These are phyloP conservation scores for Knoxia roxburghii DNA, from an alignment of 257 asterid species.

Conservation along the genomic window DNA sequence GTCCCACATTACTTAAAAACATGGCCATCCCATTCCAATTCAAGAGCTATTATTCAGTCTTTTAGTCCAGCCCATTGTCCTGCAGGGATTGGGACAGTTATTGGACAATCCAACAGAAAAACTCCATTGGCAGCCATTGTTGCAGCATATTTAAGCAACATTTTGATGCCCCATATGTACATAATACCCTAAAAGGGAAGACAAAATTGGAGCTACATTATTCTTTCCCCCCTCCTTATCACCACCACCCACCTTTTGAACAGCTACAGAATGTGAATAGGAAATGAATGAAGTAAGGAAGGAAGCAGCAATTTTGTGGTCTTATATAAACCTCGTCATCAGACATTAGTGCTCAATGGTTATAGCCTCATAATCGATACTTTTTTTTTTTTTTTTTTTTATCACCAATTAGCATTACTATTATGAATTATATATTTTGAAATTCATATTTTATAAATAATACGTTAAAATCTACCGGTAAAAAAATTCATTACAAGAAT, in stretches of 20 bases:
- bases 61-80: not conserved
- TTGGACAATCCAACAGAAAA: slow-evolving; percentile 7
- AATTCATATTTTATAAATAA: too few relatives aligned
- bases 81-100: slow-evolving; percentile 5
- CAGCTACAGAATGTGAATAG: not conserved
- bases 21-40: too few relatives aligned
- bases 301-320: not conserved
- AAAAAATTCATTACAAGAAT: too few relatives aligned
- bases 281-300: not conserved
- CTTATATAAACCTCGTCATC: too few relatives aligned
- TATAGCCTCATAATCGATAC: slow-evolving; percentile 4
- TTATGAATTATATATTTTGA: too few relatives aligned
- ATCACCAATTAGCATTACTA: too few relatives aligned
- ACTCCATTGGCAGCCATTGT: slow-evolving; percentile 1
- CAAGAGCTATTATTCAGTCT: too few relatives aligned
- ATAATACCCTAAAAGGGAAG: not conserved
- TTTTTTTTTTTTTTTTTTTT: not conserved
- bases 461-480: too few relatives aligned
- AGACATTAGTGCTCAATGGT: not conserved
- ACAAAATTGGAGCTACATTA: not conserved
- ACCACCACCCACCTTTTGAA: too few relatives aligned
- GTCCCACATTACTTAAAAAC: not conserved
- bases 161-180: not conserved
- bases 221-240: not conserved
- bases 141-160: slow-evolving; percentile 7